Conservation (phyloP, 768 basidiomycete species). For the Cytidiella melzeri region DNA sequence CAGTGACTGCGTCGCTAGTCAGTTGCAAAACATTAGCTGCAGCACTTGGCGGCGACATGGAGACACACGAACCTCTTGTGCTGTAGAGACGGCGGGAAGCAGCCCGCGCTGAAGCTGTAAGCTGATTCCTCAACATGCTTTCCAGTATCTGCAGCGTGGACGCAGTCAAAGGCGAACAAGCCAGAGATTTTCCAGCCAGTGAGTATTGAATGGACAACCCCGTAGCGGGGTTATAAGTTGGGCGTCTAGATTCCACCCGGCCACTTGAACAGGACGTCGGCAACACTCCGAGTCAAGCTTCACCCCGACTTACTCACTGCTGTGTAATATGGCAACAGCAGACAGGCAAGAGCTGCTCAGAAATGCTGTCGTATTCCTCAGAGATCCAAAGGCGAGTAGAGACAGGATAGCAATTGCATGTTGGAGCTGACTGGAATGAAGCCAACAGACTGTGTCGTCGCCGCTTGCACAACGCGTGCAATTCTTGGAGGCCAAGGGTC, state of each 20-base stretch:
- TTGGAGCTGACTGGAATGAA: conserved; percentile 8
- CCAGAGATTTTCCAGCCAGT: conserved; percentile 10
- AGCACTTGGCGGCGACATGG: not conserved
- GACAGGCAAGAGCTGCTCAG: conserved; percentile 70
- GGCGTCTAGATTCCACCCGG: conserved; percentile 7
- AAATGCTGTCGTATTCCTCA: conserved; percentile 80
- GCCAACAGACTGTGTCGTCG: conserved; percentile 62
- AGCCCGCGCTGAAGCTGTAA: conserved; percentile 44
- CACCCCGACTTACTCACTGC: not conserved
- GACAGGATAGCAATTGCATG: not conserved
- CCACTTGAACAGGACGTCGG: not conserved
- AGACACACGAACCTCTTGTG: conserved; percentile 34
- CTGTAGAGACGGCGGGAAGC: conserved; percentile 38
- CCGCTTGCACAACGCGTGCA: conserved; percentile 80
- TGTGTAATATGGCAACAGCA: conserved; percentile 39
- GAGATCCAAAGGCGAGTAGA: conserved; percentile 67
- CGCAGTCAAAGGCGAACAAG: conserved; percentile 6
- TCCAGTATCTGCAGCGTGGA: conserved; percentile 9
- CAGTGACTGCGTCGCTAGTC: conserved; percentile 20
- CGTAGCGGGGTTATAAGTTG: conserved; percentile 7
- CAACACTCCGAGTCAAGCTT: not conserved
- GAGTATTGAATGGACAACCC: conserved; percentile 4
- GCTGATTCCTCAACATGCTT: conserved; percentile 41
- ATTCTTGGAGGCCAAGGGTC: conserved; percentile 94
- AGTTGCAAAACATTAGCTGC: not conserved